Evolutionary conservation across 2,329 filamentous ascomycete species (phyloP).

Genomic region (Fusarium tricinctum): DNA sequence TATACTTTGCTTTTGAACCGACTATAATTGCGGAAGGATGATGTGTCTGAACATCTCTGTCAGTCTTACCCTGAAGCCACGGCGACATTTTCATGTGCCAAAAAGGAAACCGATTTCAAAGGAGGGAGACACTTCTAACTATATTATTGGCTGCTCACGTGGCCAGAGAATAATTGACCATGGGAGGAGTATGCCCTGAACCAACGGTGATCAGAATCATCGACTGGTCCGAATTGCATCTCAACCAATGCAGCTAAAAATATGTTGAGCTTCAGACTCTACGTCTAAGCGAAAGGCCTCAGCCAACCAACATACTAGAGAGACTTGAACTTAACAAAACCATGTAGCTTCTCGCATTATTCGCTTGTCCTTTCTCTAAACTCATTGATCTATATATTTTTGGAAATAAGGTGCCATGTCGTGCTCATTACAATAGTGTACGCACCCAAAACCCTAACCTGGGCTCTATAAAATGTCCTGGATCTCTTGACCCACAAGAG

Average conservation of each 20-base stretch:
- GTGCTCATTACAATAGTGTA: conserved; percentile 38
- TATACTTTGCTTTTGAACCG: background rate
- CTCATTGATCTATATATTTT: conserved; percentile 29
- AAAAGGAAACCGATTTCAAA: background rate
- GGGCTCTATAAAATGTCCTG: conserved; percentile 1
- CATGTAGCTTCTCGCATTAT: background rate
- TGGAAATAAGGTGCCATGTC: conserved; percentile 14
- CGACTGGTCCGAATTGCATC: background rate
- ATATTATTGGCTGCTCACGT: background rate
- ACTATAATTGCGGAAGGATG: background rate
- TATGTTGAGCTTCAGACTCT: background rate
- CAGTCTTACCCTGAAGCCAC: too few relatives aligned
- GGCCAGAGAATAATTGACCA: background rate
- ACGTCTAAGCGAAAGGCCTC: too few relatives aligned
- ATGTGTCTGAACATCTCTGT: background rate
- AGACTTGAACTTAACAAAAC: too few relatives aligned
- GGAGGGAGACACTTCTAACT: background rate
- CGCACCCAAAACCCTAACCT: conserved; percentile 15
- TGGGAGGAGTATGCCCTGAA: background rate
- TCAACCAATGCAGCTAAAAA: background rate
- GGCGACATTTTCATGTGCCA: background rate
- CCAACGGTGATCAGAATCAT: background rate
- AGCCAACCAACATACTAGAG: too few relatives aligned
- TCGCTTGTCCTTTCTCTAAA: conserved; percentile 1
- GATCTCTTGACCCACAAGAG: conserved; percentile 7